Evolutionary conservation across 1,139 yeast species (phyloP), one percentile per base, ranked within the genome.

Genomic region (Martiniozyma asiatica): DNA sequence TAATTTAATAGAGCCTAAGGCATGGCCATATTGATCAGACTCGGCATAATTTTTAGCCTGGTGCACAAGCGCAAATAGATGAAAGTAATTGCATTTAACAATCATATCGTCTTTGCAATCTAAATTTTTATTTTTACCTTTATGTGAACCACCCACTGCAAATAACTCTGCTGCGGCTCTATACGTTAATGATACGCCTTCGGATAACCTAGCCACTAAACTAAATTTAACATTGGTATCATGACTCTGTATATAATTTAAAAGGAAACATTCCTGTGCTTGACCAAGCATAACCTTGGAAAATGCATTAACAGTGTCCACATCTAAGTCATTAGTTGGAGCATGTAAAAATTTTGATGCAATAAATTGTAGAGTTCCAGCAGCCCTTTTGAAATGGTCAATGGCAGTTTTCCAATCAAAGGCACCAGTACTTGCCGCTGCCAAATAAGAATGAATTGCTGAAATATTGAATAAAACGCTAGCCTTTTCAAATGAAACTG

Each of bases 401-500:
- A 77, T 65, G 1, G 85, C 64, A n/a, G 58, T 56, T 41, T 80
- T 84, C 36, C 64, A 54, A 37, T 72, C 76, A 6, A 65, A 68
- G 3, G 54, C 48, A 7, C 52, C 50, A n/a, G 56, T 46, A 0
- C 32, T 22, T 2, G 26, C 26, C 8, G 35, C 35, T n/a, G 35
- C 68, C 73, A 32, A 66, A 55, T 32, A 62, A 59, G 74, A 65
- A 30, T 73, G 60, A 4, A 65, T 43, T 1, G 71, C 63, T 0
- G 80, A 95, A 30, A 77, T 55, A 47, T 87, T 87, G 61, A 76
- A 89, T 34, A 89, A 59, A 2, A 79, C 58, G 19, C 82, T 73
- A 2, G 96, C 95, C 55, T 89, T 89, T 48, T 89, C 98, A 49
- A 81, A 87, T 0, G 95, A 87, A 30, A 84, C 50, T 2, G 81